Evolutionary conservation across 306 rosid genomes (phyloP).

Genomic region (Cicer pinnatifidum): DNA sequence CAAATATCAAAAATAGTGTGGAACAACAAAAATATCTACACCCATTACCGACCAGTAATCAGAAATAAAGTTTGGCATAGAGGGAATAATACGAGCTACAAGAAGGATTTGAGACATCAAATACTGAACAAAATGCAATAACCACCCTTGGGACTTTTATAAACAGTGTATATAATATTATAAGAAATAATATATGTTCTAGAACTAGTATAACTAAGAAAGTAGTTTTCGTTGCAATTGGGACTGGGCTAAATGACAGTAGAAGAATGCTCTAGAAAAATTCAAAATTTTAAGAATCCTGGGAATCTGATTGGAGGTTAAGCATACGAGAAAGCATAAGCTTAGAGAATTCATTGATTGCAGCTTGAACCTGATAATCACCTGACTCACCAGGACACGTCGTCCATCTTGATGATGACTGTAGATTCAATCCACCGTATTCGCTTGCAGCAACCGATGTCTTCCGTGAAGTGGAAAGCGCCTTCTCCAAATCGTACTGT

Average conservation of each 20-base stretch:
- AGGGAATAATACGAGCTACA: constrained; percentile 12
- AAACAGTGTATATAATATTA: constrained; percentile 6
- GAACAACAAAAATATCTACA: neutral
- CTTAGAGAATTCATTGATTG: constrained; percentile 78
- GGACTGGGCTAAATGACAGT: constrained; percentile 37
- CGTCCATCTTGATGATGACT: constrained; percentile 57
- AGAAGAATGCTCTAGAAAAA: constrained; percentile 34
- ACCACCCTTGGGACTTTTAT: constrained; percentile 32
- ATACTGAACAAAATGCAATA: constrained; percentile 42
- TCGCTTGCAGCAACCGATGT: constrained; percentile 86
- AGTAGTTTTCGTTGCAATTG: constrained; percentile 37
- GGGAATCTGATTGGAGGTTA: constrained; percentile 74
- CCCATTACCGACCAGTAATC: constrained; percentile 17
- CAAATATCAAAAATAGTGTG: neutral
- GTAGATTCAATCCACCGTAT: constrained; percentile 60
- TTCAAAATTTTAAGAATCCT: constrained; percentile 54
- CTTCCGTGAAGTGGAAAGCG: constrained; percentile 66
- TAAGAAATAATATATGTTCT: constrained; percentile 30
- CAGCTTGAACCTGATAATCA: constrained; percentile 76
- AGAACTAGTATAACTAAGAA: constrained; percentile 39
- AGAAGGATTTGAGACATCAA: constrained; percentile 30
- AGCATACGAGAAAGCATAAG: constrained; percentile 75
- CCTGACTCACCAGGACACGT: constrained; percentile 61
- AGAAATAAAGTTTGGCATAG: neutral
- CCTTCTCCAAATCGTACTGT: constrained; percentile 76